These are phyloP conservation scores for Tuber calosporum DNA, from an alignment of 495 filamentous ascomycete genomes.

Conservation along the genomic window DNA sequence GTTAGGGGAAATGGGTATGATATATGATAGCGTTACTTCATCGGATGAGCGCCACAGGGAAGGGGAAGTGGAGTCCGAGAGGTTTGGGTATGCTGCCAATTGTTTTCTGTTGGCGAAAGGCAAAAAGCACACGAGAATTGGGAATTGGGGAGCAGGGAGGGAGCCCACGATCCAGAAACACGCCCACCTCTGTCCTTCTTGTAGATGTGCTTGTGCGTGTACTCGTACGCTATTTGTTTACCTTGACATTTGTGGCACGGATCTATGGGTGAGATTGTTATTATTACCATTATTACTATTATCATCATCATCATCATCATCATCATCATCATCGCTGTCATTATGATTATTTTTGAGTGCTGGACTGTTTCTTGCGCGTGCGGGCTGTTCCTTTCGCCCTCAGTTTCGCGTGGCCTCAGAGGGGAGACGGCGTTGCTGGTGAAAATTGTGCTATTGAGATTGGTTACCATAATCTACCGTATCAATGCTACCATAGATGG, in stretches of 20 bases:
- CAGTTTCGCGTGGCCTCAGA: neutral
- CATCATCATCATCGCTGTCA: too few species aligned
- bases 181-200: neutral
- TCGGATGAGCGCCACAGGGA: neutral
- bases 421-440: neutral
- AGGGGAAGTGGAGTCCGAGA: neutral
- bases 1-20: neutral
- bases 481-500: neutral
- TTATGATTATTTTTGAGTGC: neutral
- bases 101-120: neutral
- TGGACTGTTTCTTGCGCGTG: neutral
- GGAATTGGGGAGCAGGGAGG: too few species aligned
- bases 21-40: neutral
- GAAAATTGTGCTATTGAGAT: neutral
- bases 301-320: too few species aligned
- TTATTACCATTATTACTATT: too few species aligned
- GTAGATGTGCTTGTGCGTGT: neutral
- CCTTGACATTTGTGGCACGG: neutral
- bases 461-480: neutral
- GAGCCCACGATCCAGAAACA: conserved; percentile 1
- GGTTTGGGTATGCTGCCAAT: neutral
- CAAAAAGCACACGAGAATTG: neutral
- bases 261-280: neutral
- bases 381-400: neutral
- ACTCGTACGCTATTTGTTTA: neutral